Percentiles rank a stretch among this genome's conserved stretches.
Evolutionary conservation across 352 stramenopile species (phyloP).

Genomic region (Phytophthora constricta): DNA sequence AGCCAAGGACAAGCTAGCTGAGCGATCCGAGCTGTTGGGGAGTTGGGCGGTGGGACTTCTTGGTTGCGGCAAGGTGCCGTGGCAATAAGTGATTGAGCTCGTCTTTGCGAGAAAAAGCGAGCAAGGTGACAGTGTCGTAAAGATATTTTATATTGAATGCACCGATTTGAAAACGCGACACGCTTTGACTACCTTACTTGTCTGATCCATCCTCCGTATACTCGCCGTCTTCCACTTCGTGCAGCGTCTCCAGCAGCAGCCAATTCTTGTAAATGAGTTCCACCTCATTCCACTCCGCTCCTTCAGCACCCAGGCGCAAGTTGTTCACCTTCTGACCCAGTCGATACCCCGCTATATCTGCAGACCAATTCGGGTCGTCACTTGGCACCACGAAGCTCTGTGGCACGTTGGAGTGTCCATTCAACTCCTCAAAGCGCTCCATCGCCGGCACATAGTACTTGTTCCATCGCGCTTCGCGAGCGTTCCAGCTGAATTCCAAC

Average conservation of each 20-base stretch:
- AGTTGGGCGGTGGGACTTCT: slow-evolving; percentile 40
- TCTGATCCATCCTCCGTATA: slow-evolving; percentile 1
- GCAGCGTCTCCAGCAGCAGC: slow-evolving; percentile 49
- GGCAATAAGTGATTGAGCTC: not conserved
- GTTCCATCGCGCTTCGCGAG: slow-evolving; percentile 43
- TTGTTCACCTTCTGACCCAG: slow-evolving; percentile 58
- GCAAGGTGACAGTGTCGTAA: slow-evolving; percentile 17
- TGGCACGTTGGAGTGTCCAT: slow-evolving; percentile 36
- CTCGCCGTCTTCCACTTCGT: slow-evolving; percentile 25
- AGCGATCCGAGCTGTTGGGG: slow-evolving; percentile 34
- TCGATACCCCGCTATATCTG: slow-evolving; percentile 40
- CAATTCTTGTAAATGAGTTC: slow-evolving; percentile 55
- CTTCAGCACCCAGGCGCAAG: slow-evolving; percentile 35
- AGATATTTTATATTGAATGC: slow-evolving; percentile 38
- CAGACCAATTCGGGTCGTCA: slow-evolving; percentile 35
- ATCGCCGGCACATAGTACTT: slow-evolving; percentile 45
- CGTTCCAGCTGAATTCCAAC: slow-evolving; percentile 47
- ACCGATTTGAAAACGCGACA: slow-evolving; percentile 9
- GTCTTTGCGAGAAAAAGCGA: not conserved
- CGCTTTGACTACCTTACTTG: not conserved
- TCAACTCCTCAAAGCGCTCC: slow-evolving; percentile 38
- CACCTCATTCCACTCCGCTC: slow-evolving; percentile 38
- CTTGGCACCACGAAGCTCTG: slow-evolving; percentile 49
- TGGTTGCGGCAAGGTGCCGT: slow-evolving; percentile 28
- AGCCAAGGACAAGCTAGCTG: slow-evolving; percentile 31